These are phyloP conservation scores for Gossypium stocksii DNA, from an alignment of 345 rosid genomes.

Conservation along the genomic window DNA sequence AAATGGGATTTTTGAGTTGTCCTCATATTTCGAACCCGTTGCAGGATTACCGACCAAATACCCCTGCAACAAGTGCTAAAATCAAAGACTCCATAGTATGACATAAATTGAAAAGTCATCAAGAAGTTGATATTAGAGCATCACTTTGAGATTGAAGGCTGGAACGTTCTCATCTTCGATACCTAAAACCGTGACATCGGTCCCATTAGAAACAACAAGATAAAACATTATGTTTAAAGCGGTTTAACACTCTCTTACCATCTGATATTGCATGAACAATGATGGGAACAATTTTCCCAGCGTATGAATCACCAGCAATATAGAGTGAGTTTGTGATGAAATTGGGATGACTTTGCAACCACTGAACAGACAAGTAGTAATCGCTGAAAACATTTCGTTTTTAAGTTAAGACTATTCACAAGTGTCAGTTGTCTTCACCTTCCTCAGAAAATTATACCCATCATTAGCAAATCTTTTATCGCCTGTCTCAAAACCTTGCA, in stretches of 20 bases:
- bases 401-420: background rate
- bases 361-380: background rate
- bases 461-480: background rate
- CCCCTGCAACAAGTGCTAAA: conserved; percentile 30
- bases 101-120: background rate
- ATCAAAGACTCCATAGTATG: background rate
- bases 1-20: conserved; percentile 30
- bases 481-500: conserved; percentile 4
- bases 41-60: conserved; percentile 41
- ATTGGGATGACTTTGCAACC: conserved; percentile 17
- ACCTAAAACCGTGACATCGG: background rate
- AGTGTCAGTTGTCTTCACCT: conserved; percentile 4
- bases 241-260: background rate
- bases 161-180: conserved; percentile 4
- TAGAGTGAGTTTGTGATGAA: conserved; percentile 13
- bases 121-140: background rate
- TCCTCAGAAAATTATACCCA: conserved; percentile 9
- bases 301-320: conserved; percentile 16
- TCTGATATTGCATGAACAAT: conserved; percentile 10
- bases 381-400: background rate
- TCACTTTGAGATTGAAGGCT: conserved; percentile 36
- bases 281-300: conserved; percentile 17
- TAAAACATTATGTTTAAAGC: too few species aligned
- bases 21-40: conserved; percentile 24
- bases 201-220: too few species aligned